A percentile compares a stretch with the other conserved stretches of the same genome.
Conservation (phyloP, 345 rosid species). For the Lepidium sativum region DNA sequence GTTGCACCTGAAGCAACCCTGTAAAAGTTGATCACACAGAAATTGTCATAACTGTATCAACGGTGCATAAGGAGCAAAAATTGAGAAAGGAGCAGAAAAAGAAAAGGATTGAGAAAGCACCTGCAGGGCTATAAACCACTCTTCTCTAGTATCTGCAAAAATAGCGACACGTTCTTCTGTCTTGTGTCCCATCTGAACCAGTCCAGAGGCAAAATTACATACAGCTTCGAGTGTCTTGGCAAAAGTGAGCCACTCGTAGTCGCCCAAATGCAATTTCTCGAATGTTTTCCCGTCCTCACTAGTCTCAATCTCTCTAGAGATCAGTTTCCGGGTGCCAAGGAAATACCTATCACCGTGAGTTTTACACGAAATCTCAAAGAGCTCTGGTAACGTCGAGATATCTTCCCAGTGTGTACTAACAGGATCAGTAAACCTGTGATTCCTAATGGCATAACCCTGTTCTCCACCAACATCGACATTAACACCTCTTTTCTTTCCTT, state of each 20-base stretch:
- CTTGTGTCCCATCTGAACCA: conserved; percentile 60
- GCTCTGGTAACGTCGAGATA: conserved; percentile 73
- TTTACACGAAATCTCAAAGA: conserved; percentile 73
- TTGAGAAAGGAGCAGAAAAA: not conserved
- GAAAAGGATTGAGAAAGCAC: conserved; percentile 26
- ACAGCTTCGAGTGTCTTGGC: conserved; percentile 52
- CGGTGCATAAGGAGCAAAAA: not conserved
- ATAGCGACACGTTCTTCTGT: conserved; percentile 83
- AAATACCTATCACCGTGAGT: conserved; percentile 41
- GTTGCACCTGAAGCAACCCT: conserved; percentile 93
- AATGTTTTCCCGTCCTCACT: conserved; percentile 58
- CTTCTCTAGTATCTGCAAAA: conserved; percentile 89
- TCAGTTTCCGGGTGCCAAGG: conserved; percentile 71
- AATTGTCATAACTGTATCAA: not conserved
- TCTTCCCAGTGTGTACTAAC: conserved; percentile 70
- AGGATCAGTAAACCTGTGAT: conserved; percentile 41
- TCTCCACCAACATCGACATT: conserved; percentile 85
- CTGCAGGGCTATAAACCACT: conserved; percentile 96
- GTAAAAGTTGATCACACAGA: conserved; percentile 14
- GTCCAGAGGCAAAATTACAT: conserved; percentile 74
- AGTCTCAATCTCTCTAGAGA: conserved; percentile 60
- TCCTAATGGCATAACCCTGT: conserved; percentile 63
- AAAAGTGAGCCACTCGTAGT: conserved; percentile 79
- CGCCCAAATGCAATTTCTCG: conserved; percentile 95
- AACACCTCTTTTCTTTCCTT: conserved; percentile 62